Conservation (phyloP, 148 eudicot genomes). For the Vaccinium myrtillus region DNA sequence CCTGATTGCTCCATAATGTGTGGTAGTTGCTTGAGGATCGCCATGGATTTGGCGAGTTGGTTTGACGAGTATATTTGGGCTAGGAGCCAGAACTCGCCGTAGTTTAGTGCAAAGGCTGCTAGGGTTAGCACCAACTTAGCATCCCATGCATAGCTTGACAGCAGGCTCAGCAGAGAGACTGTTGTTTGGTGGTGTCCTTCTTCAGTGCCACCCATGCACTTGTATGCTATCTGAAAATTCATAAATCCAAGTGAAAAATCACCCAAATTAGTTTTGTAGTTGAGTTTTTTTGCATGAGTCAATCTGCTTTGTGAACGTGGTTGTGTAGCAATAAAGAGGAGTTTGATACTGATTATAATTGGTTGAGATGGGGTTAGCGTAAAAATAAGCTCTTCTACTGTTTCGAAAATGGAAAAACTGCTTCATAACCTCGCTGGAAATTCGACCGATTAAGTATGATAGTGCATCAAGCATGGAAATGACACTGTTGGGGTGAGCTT, state of each 20-base stretch:
- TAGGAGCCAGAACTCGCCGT: conserved; percentile 34
- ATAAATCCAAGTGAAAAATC: not conserved
- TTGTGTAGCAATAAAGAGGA: too few relatives aligned
- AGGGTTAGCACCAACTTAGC: conserved; percentile 28
- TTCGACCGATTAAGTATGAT: conserved; percentile 28
- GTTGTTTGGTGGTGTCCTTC: conserved; percentile 30
- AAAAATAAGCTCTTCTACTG: too few relatives aligned
- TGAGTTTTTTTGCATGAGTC: not conserved
- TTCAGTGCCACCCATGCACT: conserved; percentile 28
- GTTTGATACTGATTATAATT: too few relatives aligned
- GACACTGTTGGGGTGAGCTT: conserved; percentile 7
- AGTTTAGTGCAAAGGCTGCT: conserved; percentile 33
- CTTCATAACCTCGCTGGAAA: conserved; percentile 38
- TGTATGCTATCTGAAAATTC: conserved; percentile 33
- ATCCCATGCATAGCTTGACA: conserved; percentile 29
- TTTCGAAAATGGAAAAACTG: too few relatives aligned
- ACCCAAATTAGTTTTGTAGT: too few relatives aligned
- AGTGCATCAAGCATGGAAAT: conserved; percentile 30
- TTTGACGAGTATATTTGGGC: conserved; percentile 27
- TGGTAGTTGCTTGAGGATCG: conserved; percentile 30
- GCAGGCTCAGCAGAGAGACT: conserved; percentile 16
- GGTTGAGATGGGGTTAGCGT: too few relatives aligned
- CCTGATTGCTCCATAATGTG: conserved; percentile 27
- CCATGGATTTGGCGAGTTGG: conserved; percentile 30
- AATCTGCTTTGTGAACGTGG: not conserved